Base-by-base conservation (phyloP, 176 grass and related monocot species). In the Thinopyrum elongatum region DNA sequence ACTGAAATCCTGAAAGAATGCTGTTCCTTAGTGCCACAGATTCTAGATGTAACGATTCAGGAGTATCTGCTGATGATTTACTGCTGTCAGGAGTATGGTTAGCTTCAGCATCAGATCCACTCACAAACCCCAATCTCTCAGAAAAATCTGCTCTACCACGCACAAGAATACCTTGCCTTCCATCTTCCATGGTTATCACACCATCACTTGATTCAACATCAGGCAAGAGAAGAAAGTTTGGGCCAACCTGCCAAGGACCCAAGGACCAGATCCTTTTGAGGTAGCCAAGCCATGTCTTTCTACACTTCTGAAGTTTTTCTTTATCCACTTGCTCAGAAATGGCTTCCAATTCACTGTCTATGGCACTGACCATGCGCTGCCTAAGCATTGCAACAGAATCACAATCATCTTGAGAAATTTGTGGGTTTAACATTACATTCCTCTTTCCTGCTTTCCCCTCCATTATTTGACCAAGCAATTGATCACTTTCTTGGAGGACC, bases 1-100 rank as follows among this genome's bases (percentile, higher is more conserved):
- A 90, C 61, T 98, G 95, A 88, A 98, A 98, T 26, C 95, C 95
- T 81, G 90, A 95, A 39, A 98, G 81, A 51, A 98, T 83, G 57
- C 91, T 92, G 68, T 89, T 98, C 70, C 82, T 90, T 65, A 98
- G 86, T 42, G 51, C 75, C 75, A 59, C 31, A 78, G 75, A 75
- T 75, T 75, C 72, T 29, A 75, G 72, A 19, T 49, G 72, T 21
- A 75, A 75, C 0, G 51, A 78, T 35, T 78, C 75, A 59, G 30
- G 75, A 59, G 75, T 53, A 78, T 78, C 51, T 78, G 29, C 29
- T 34, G 49, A 21, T 77, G 29, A 77, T 57, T 34, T 22, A 58
- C 19, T 57, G 49, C 33, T 58, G 29, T 58, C 49, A 58, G 13
- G 7, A 55, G 47, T 51, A 77, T 77, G 33, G 21, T 77, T 77